These are phyloP conservation scores for Polyrhizophydium stewartii DNA, from an alignment of 371 early-diverging fungal species.

Conservation along the genomic window DNA sequence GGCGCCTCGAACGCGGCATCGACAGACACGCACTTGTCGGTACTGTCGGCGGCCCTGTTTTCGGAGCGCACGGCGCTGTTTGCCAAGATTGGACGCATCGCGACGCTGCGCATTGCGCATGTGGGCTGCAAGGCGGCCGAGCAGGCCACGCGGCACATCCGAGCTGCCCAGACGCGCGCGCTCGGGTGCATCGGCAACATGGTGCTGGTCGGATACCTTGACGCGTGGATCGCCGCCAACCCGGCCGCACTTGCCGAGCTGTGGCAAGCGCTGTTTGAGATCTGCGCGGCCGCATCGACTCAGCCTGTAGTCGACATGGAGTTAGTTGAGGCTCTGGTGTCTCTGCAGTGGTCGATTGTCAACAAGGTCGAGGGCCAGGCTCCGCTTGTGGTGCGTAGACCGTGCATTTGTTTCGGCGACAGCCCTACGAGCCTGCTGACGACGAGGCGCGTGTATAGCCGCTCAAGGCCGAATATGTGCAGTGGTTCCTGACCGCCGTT, in stretches of 20 bases:
- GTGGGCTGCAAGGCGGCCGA: background rate
- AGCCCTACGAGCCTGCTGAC: constrained; percentile 4
- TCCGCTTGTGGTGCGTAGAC: too few species aligned
- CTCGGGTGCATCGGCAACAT: constrained; percentile 14
- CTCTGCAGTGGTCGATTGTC: constrained; percentile 22
- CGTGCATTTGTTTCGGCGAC: too few species aligned
- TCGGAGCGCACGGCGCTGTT: background rate
- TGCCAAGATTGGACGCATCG: constrained; percentile 2
- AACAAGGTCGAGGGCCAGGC: background rate
- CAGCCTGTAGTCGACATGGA: background rate
- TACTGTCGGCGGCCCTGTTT: background rate
- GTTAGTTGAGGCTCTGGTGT: constrained; percentile 11
- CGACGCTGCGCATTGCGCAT: background rate
- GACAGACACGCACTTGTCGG: background rate
- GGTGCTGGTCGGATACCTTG: background rate
- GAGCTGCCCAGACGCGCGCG: constrained; percentile 4
- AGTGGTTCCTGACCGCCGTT: constrained; percentile 24
- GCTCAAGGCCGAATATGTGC: constrained; percentile 20
- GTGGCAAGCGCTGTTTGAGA: constrained; percentile 10
- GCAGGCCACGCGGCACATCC: background rate
- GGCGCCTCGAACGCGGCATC: background rate
- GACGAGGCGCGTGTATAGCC: constrained; percentile 25
- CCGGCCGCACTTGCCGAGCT: background rate
- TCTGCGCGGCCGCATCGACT: background rate
- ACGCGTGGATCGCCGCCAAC: constrained; percentile 4